Evolutionary conservation across 495 filamentous ascomycete species (phyloP).

Genomic region (Penicillium cataractarum): DNA sequence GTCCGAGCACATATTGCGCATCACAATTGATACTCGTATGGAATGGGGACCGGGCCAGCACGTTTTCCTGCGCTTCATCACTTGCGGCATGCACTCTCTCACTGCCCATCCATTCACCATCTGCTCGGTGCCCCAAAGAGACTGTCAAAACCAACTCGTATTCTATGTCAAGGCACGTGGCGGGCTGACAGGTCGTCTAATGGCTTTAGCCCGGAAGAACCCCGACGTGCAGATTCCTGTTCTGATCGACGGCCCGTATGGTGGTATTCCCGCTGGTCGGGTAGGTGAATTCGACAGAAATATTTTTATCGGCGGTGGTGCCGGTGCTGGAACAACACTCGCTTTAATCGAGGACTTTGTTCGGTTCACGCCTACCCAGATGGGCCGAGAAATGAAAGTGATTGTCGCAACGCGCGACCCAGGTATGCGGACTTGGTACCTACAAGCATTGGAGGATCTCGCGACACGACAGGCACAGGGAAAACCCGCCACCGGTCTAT

Average conservation of each 20-base stretch:
- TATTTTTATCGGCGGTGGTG: slow-evolving; percentile 52
- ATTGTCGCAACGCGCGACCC: slow-evolving; percentile 32
- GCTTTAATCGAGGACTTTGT: slow-evolving; percentile 44
- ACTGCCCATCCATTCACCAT: slow-evolving; percentile 52
- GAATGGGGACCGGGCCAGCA: slow-evolving; percentile 48
- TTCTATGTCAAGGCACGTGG: slow-evolving; percentile 31
- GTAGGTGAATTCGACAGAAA: slow-evolving; percentile 31
- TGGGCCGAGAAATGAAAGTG: slow-evolving; percentile 24
- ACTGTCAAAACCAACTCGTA: slow-evolving; percentile 27
- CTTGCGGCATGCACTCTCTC: slow-evolving; percentile 33
- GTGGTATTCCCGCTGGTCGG: slow-evolving; percentile 33
- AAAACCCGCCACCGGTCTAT: slow-evolving; percentile 15
- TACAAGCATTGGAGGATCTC: slow-evolving; percentile 27
- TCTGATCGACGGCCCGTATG: slow-evolving; percentile 49
- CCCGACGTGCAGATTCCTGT: slow-evolving; percentile 34
- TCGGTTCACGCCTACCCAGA: background rate
- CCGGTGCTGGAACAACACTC: slow-evolving; percentile 48
- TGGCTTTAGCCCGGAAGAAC: slow-evolving; percentile 28
- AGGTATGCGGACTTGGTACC: slow-evolving; percentile 30
- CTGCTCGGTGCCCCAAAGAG: slow-evolving; percentile 38
- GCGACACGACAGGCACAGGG: slow-evolving; percentile 16
- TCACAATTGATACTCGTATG: slow-evolving; percentile 45
- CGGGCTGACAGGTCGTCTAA: slow-evolving; percentile 41
- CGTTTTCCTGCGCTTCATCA: slow-evolving; percentile 47
- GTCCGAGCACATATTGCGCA: slow-evolving; percentile 39